Evolutionary conservation across 441 rosid genomes (phyloP).

Genomic region (Brassica hybrid): DNA sequence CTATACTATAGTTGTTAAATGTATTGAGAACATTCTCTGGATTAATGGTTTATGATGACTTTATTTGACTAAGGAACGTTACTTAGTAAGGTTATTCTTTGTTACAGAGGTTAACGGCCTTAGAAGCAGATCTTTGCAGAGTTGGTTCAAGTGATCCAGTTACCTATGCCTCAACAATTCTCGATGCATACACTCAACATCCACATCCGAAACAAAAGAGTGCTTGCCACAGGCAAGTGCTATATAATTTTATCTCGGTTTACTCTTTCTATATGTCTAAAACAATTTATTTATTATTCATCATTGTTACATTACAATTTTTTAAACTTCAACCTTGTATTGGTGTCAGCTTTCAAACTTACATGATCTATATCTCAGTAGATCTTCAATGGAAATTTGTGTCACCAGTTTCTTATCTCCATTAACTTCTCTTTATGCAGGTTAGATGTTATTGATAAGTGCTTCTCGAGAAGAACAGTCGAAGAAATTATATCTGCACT

Average conservation of each 20-base stretch:
- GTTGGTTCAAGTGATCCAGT: constrained; percentile 56
- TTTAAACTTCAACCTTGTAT: not conserved
- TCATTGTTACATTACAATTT: not conserved
- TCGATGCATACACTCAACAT: constrained; percentile 58
- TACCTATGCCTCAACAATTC: constrained; percentile 53
- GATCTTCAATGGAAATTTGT: not conserved
- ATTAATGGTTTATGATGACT: too few species aligned
- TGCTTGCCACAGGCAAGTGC: constrained; percentile 50
- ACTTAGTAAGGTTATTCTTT: too few species aligned
- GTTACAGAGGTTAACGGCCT: constrained; percentile 57
- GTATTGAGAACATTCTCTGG: too few species aligned
- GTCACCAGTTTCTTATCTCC: not conserved
- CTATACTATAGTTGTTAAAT: too few species aligned
- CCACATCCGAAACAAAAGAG: constrained; percentile 65
- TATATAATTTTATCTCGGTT: not conserved
- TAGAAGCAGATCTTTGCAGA: constrained; percentile 64
- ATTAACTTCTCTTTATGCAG: constrained; percentile 39
- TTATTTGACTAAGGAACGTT: too few species aligned
- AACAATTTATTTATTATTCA: not conserved
- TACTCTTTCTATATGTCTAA: not conserved
- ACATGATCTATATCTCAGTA: not conserved
- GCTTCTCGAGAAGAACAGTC: constrained; percentile 73
- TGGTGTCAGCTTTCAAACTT: not conserved
- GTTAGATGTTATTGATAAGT: constrained; percentile 73
- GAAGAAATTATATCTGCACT: too few species aligned